Conservation (phyloP, 2,329 filamentous ascomycete species). For the Pseudophaeomoniella oleicola region DNA sequence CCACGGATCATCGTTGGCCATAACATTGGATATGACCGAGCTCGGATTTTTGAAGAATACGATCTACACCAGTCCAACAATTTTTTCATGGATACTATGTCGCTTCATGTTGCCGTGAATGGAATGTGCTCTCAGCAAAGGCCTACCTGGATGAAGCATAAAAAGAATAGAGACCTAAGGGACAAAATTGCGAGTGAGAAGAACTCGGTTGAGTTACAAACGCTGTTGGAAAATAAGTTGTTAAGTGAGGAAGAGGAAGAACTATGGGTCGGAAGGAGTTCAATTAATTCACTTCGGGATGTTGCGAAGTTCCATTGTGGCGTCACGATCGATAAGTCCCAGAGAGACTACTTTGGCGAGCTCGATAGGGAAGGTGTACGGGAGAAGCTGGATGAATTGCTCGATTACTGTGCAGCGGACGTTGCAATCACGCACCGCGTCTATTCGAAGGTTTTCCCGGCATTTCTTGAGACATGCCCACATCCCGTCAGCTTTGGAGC, state of each 20-base stretch:
- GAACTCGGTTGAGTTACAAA: conserved; percentile 54
- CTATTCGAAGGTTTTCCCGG: conserved; percentile 85
- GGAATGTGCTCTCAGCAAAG: conserved; percentile 97
- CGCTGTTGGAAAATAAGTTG: conserved; percentile 52
- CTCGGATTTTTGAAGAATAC: conserved; percentile 81
- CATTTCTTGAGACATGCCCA: conserved; percentile 77
- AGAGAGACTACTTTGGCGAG: conserved; percentile 74
- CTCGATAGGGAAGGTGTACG: conserved; percentile 58
- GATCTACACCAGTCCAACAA: conserved; percentile 67
- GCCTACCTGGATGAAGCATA: conserved; percentile 94
- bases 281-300: conserved; percentile 85
- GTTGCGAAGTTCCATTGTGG: conserved; percentile 94
- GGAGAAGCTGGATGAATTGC: conserved; percentile 60
- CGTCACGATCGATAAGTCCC: conserved; percentile 77
- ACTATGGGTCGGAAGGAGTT: conserved; percentile 87
- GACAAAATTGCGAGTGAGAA: conserved; percentile 64
- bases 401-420: conserved; percentile 92
- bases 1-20: conserved; percentile 78
- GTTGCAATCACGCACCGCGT: conserved; percentile 85
- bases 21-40: conserved; percentile 90
- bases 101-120: conserved; percentile 90
- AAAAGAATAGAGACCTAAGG: conserved; percentile 72
- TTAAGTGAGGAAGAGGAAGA: conserved; percentile 78
- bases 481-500: conserved; percentile 97
- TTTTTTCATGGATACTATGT: conserved; percentile 94